Evolutionary conservation across 2,329 filamentous ascomycete species (phyloP), one percentile per base, ranked within the genome.

Genomic region (Fusarium citri): DNA sequence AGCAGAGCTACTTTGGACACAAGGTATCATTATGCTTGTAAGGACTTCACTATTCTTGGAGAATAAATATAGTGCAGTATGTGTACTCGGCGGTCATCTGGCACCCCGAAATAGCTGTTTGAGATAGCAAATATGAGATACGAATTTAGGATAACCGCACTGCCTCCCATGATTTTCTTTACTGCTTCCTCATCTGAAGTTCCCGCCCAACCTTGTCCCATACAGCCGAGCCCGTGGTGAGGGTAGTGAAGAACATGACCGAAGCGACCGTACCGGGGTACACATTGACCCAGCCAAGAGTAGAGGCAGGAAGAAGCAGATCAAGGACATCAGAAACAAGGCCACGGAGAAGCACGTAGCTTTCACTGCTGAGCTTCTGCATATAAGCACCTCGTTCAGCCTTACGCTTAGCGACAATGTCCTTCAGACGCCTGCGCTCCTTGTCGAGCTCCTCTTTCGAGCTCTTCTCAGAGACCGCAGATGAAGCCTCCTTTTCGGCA

Each of bases 251-350:
- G 22, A 91, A 78, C 85, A 90, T 91, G 11, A 85, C 84, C 15
- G 85, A 58, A 2, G 87, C 89, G 2, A 92, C 85, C 2, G 83
- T 79, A 5, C 86, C 83, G 0, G 83, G 78, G 12, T 84, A 80
- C 2, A 85, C 80, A 0, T 82, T 77, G 26, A 90, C 78, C 90
- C 90, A 92, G 0, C 89, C 89, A 16, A 92, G 78, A 1, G 86
- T 80, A 8, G 81, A 80, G 0, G 87, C 87, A 0, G 92, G 91
- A 31, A 92, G 81, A 6, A 89, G 74, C 48, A 92, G 76, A 76
- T 94, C 91, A 53, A 91, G 83, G 9, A 80, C 70, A 73, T 92
- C 88, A 2, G 88, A 83, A 3, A 88, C 64, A 8, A 91, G 76
- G 51, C 83, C 82, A 16, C 86, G 84, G 28, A 80, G 71, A 4